These are phyloP conservation scores for Coniochaeta sp. DNA, from an alignment of 2,329 filamentous ascomycete species.

Conservation along the genomic window DNA sequence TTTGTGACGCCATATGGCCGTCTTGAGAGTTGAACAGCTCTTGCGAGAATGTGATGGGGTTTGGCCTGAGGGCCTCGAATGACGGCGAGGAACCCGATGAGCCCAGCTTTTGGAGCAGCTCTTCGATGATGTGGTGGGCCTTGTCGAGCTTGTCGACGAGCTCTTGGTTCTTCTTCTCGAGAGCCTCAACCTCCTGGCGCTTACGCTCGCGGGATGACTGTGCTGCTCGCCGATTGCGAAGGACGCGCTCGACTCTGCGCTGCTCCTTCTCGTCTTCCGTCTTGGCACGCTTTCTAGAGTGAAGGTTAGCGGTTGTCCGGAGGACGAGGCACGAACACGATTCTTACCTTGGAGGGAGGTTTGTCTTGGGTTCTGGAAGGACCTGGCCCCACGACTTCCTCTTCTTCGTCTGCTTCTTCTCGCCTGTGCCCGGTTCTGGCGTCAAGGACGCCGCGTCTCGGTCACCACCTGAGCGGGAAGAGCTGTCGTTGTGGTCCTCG, in stretches of 20 bases:
- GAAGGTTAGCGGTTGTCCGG: constrained; percentile 15
- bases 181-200: constrained; percentile 76
- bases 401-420: constrained; percentile 81
- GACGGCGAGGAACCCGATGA: constrained; percentile 33
- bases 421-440: constrained; percentile 20
- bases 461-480: constrained; percentile 8
- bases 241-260: constrained; percentile 90
- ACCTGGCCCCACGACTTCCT: constrained; percentile 98
- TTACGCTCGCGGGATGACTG: constrained; percentile 96
- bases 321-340: not conserved
- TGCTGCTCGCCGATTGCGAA: constrained; percentile 89
- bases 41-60: constrained; percentile 50
- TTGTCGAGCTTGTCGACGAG: constrained; percentile 52
- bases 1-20: constrained; percentile 19
- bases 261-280: constrained; percentile 99
- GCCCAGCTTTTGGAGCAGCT: constrained; percentile 51
- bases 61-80: constrained; percentile 33
- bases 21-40: constrained; percentile 48
- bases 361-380: constrained; percentile 92
- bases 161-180: constrained; percentile 68
- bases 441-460: constrained; percentile 10
- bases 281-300: constrained; percentile 85
- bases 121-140: not conserved
- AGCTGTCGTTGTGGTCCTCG: constrained; percentile 15
- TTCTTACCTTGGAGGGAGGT: constrained; percentile 69